Conservation (phyloP, 2,329 filamentous ascomycete genomes). For the Fusarium sp. region DNA sequence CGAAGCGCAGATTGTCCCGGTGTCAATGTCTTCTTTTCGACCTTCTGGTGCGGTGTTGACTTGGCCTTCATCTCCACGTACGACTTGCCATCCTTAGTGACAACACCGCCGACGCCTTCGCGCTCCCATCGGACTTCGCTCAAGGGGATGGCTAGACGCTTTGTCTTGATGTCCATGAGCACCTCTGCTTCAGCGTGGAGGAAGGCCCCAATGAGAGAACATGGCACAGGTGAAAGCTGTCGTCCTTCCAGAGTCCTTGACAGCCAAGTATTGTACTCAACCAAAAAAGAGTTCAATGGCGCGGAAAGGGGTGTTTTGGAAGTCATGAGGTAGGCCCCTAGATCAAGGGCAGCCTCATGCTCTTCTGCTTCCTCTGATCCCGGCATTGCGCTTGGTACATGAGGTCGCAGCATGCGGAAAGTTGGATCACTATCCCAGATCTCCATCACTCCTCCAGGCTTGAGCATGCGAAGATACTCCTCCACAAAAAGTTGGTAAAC, state of each 20-base stretch:
- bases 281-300: slow-evolving; percentile 82
- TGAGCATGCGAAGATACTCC: slow-evolving; percentile 80
- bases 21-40: slow-evolving; percentile 64
- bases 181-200: slow-evolving; percentile 82
- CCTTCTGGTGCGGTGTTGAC: slow-evolving; percentile 50
- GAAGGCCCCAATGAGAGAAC: slow-evolving; percentile 77
- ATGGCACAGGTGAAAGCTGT: slow-evolving; percentile 78
- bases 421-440: slow-evolving; percentile 90
- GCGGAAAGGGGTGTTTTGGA: slow-evolving; percentile 83
- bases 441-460: slow-evolving; percentile 81
- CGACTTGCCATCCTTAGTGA: slow-evolving; percentile 67
- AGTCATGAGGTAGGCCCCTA: slow-evolving; percentile 84
- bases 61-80: slow-evolving; percentile 66
- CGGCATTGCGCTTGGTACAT: slow-evolving; percentile 65
- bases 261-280: slow-evolving; percentile 86
- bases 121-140: slow-evolving; percentile 89
- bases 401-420: slow-evolving; percentile 83
- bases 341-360: slow-evolving; percentile 71
- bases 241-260: slow-evolving; percentile 77
- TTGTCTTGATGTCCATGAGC: slow-evolving; percentile 74
- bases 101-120: slow-evolving; percentile 72
- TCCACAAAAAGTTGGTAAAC: slow-evolving; percentile 67
- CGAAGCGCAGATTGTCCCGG: slow-evolving; percentile 77
- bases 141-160: slow-evolving; percentile 86
- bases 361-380: slow-evolving; percentile 57